Percentiles rank a stretch among this genome's conserved stretches.
phyloP scores from a whole-genome alignment of 306 rosid species.

The Medicago arabica region DNA sequence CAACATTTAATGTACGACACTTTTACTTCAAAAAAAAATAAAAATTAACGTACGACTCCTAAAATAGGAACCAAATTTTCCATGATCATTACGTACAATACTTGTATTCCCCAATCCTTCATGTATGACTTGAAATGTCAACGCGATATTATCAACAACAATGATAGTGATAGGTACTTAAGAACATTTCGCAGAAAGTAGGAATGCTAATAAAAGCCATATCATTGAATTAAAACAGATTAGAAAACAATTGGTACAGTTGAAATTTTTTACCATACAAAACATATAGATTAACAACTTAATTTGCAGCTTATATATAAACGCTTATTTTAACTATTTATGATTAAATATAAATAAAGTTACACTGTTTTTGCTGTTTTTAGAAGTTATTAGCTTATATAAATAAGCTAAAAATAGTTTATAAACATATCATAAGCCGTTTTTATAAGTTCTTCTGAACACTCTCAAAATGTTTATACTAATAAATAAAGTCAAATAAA shows the following conservation, averaged over 20 bases:
- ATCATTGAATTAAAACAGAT: not conserved
- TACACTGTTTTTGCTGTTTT: too few species aligned
- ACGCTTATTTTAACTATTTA: too few species aligned
- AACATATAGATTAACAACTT: not conserved
- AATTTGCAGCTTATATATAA: too few species aligned
- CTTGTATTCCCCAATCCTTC: not conserved
- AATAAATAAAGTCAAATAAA: too few species aligned
- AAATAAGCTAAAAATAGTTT: too few species aligned
- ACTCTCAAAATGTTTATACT: too few species aligned
- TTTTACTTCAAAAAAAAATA: too few species aligned
- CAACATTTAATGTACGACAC: not conserved
- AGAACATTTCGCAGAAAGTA: not conserved
- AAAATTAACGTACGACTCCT: not conserved
- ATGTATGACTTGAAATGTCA: not conserved
- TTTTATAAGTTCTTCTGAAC: too few species aligned
- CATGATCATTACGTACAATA: not conserved
- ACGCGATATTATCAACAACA: not conserved
- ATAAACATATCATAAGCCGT: too few species aligned
- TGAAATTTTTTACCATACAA: not conserved
- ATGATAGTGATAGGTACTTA: not conserved
- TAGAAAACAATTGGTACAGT: not conserved
- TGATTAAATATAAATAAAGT: too few species aligned
- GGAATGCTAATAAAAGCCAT: not conserved
- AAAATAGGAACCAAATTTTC: not conserved
- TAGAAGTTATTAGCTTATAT: too few species aligned